Percentiles rank a stretch among this genome's conserved stretches.
Conservation (phyloP, 129 eudicot genomes). For the Lactuca saligna region DNA sequence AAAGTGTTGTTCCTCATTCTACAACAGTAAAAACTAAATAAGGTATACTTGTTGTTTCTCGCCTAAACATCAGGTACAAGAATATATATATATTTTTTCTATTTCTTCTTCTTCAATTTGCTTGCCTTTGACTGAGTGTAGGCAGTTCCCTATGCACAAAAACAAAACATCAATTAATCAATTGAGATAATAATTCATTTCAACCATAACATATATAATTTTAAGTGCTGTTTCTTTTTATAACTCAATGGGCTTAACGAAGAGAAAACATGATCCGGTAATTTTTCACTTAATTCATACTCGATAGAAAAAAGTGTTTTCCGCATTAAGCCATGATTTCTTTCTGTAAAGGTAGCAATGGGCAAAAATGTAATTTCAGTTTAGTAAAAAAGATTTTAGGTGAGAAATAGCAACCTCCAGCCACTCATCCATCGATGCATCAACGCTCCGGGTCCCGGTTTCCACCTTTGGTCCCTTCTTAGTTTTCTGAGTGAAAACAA, state of each 20-base stretch:
- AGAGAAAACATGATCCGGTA: too few species aligned
- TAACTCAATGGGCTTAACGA: too few species aligned
- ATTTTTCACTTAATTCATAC: too few species aligned
- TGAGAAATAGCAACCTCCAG: conserved; percentile 53
- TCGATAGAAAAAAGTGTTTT: too few species aligned
- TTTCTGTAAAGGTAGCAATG: too few species aligned
- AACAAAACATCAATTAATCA: conserved; percentile 4
- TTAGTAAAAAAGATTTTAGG: neutral
- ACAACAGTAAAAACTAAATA: conserved; percentile 27
- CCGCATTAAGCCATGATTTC: too few species aligned
- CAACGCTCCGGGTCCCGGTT: conserved; percentile 81
- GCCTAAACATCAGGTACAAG: conserved; percentile 33
- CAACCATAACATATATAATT: neutral
- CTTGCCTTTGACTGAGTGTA: conserved; percentile 63
- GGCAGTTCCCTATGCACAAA: conserved; percentile 67
- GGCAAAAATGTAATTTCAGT: too few species aligned
- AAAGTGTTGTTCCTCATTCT: conserved; percentile 24
- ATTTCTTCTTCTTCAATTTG: conserved; percentile 94
- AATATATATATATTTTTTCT: conserved; percentile 22
- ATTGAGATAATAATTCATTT: neutral
- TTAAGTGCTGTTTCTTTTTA: too few species aligned
- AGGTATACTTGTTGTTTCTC: conserved; percentile 28
- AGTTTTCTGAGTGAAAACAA: conserved; percentile 57
- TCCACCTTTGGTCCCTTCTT: conserved; percentile 95
- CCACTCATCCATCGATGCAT: conserved; percentile 96